These are phyloP conservation scores for Aaosphaeria pasadenensis DNA, from an alignment of 2,329 filamentous ascomycete genomes.

Conservation along the genomic window DNA sequence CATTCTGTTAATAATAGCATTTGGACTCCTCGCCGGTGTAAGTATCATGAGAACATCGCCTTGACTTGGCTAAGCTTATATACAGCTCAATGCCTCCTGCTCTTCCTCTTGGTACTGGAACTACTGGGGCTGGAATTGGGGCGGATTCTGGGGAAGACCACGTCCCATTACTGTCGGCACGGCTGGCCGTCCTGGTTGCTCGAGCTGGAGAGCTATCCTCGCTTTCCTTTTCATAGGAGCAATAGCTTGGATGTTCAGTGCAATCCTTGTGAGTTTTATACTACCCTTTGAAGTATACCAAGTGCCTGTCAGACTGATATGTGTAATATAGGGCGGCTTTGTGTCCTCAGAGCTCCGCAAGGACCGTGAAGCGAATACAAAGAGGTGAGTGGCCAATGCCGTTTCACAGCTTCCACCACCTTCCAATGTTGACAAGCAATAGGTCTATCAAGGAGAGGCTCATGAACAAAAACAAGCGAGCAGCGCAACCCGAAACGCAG, in stretches of 20 bases:
- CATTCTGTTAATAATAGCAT: constrained; percentile 9
- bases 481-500: no score
- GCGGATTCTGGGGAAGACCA: constrained; percentile 8
- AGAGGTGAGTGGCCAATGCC: not conserved
- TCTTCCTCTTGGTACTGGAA: constrained; percentile 7
- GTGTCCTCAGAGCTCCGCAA: not conserved
- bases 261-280: constrained; percentile 6
- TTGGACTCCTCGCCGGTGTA: constrained; percentile 8
- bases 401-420: no score
- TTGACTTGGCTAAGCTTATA: constrained; percentile 2
- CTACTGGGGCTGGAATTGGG: constrained; percentile 11
- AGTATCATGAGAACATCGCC: not conserved
- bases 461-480: no score
- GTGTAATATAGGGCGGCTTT: not conserved
- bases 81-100: constrained; percentile 8
- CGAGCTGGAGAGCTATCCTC: constrained; percentile 5
- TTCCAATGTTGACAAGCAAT: no score
- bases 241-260: constrained; percentile 6
- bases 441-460: no score
- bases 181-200: constrained; percentile 2
- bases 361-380: not conserved
- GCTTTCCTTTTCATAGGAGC: constrained; percentile 7
- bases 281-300: not conserved
- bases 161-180: not conserved
- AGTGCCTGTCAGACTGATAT: not conserved